These are phyloP conservation scores for Friedmanniomyces endolithicus DNA, from an alignment of 495 filamentous ascomycete genomes.

Conservation along the genomic window DNA sequence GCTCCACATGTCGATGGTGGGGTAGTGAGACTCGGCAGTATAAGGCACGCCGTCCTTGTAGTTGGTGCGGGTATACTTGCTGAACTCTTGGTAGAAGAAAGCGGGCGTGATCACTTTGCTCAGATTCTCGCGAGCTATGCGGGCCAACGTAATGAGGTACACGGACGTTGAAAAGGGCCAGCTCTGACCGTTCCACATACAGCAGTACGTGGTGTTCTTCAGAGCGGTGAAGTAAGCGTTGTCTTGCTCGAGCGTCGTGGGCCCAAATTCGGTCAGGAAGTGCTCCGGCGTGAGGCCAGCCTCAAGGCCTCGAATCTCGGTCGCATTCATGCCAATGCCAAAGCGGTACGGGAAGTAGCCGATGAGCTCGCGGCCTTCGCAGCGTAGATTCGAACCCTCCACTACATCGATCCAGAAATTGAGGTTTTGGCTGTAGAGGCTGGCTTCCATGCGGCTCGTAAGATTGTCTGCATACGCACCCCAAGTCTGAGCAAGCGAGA, in stretches of 20 bases:
- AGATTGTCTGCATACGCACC: conserved; percentile 27
- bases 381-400: conserved; percentile 29
- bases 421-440: conserved; percentile 32
- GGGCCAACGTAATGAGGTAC: conserved; percentile 26
- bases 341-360: conserved; percentile 35
- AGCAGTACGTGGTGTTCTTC: conserved; percentile 34
- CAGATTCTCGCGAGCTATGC: conserved; percentile 11
- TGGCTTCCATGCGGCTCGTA: conserved; percentile 29
- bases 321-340: conserved; percentile 30
- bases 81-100: conserved; percentile 28
- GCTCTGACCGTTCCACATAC: conserved; percentile 37
- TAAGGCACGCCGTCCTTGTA: conserved; percentile 35
- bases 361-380: conserved; percentile 33
- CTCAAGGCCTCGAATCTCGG: conserved; percentile 25
- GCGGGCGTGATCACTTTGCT: conserved; percentile 19
- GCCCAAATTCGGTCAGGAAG: conserved; percentile 34
- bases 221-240: conserved; percentile 32
- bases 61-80: conserved; percentile 33
- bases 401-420: conserved; percentile 38
- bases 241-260: conserved; percentile 35
- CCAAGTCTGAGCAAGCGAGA: conserved; percentile 24
- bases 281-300: conserved; percentile 29
- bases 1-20: conserved; percentile 32
- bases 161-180: conserved; percentile 37
- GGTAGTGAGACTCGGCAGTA: conserved; percentile 37